Evolutionary conservation across 345 rosid species (phyloP), one percentile per base, ranked within the genome.

Genomic region (Syzygium grande): DNA sequence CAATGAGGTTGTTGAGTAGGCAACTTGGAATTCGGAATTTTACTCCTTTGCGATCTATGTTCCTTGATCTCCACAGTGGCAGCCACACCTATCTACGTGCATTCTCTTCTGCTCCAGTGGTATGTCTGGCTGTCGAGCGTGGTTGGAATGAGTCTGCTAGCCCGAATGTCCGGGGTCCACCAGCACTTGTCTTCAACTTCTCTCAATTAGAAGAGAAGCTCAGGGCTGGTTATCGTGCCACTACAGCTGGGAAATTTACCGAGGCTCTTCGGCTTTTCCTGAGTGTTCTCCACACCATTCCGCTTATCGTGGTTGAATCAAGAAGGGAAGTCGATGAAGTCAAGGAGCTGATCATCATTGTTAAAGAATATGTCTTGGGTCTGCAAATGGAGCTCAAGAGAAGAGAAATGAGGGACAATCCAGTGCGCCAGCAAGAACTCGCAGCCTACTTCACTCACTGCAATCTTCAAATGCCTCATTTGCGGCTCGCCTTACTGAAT

Each of bases 241-340:
- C 98, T 38, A 98, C 99, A 30, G 55, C 89, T 9, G 99, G 99
- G 85, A 98, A 93, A 89, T 91, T 98, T 61, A 88, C 91, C 0
- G 99, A 98, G 89, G 99, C 98, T 79, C 98, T 96, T 85, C 92
- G 96, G 19, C 88, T 94, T 55, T 98, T 96, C 88, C 89, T 93
- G 19, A 90, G 92, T 90, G 95, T 98, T 86, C 99, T 98, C 56
- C 99, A 96, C 89, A 95, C 99, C 21, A 96, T 98, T 89, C 99
- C 99, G 3, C 87, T 98, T 53, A 94, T 96, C 79, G 97, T 96
- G 87, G 99, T 96, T 22, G 99, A 98, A 86, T 92, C 99, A 27
- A 96, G 99, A 92, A 94, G 98, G 92, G 99, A 98, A 88, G 99
- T 96, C 13, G 99, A 98, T 52, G 99, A 98, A 90, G 99, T 98